These are phyloP conservation scores for Yarrowia phangngaensis DNA, from an alignment of 805 yeast species.

Conservation along the genomic window DNA sequence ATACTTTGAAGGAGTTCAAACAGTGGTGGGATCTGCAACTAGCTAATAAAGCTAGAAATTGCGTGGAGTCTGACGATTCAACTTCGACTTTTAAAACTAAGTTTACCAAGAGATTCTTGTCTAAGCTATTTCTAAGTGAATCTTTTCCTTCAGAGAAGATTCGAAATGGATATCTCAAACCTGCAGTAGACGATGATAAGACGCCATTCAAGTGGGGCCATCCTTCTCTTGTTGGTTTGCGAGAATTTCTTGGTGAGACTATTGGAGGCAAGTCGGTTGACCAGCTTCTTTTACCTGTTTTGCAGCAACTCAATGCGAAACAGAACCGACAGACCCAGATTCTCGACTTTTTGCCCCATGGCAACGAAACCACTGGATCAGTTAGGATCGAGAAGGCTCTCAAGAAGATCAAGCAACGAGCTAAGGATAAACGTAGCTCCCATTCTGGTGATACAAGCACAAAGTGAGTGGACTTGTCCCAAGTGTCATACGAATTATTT, in stretches of 20 bases:
- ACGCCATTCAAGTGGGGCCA: constrained; percentile 85
- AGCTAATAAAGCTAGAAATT: constrained; percentile 43
- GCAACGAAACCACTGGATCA: not conserved
- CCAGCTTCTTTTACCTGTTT: constrained; percentile 79
- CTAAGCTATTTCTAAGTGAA: constrained; percentile 54
- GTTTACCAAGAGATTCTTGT: constrained; percentile 54
- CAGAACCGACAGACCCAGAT: constrained; percentile 24
- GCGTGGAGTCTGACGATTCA: constrained; percentile 37
- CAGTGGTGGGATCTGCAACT: constrained; percentile 58
- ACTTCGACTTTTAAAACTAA: constrained; percentile 48
- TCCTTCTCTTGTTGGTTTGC: constrained; percentile 75
- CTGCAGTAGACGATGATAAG: constrained; percentile 79
- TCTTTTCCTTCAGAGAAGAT: constrained; percentile 70
- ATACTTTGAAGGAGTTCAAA: constrained; percentile 44
- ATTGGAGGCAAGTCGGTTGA: constrained; percentile 85
- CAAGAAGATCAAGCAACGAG: constrained; percentile 13
- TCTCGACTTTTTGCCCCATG: constrained; percentile 20
- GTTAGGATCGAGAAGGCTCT: constrained; percentile 14
- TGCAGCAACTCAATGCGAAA: constrained; percentile 60
- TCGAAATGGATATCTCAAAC: constrained; percentile 66
- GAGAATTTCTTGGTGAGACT: constrained; percentile 62
- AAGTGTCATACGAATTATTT: too few species aligned
- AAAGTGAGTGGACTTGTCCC: too few species aligned
- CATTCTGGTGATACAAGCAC: too few species aligned
- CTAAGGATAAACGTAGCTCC: constrained; percentile 15